These are phyloP conservation scores for Apodospora peruviana DNA, from an alignment of 495 filamentous ascomycete genomes.

Conservation along the genomic window DNA sequence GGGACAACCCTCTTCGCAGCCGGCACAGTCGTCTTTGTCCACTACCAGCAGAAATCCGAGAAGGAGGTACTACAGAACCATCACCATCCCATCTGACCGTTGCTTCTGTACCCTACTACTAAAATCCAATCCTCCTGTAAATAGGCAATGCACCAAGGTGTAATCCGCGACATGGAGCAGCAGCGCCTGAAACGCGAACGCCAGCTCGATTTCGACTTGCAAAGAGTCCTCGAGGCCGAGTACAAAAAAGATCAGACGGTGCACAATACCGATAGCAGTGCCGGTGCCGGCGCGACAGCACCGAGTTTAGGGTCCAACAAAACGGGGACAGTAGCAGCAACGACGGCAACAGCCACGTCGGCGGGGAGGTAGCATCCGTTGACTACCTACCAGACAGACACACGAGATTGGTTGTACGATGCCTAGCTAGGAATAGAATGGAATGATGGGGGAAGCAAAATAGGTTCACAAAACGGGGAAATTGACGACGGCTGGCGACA, in stretches of 20 bases:
- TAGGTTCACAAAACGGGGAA: too few relatives aligned
- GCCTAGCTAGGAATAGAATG: not conserved
- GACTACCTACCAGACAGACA: too few relatives aligned
- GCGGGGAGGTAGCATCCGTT: conserved; percentile 10
- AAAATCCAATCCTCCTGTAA: not conserved
- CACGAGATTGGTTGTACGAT: too few relatives aligned
- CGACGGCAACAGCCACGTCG: not conserved
- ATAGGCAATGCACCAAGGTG: conserved; percentile 93
- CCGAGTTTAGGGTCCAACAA: not conserved
- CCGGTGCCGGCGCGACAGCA: not conserved
- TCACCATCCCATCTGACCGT: not conserved
- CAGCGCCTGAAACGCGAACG: conserved; percentile 82
- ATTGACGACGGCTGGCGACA: too few relatives aligned
- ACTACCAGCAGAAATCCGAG: conserved; percentile 80
- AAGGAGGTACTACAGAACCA: conserved; percentile 57
- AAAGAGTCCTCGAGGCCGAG: conserved; percentile 77
- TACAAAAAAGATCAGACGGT: conserved; percentile 78
- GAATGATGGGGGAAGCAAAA: too few relatives aligned
- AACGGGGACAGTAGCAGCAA: not conserved
- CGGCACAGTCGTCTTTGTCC: conserved; percentile 77
- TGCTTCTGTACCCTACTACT: not conserved
- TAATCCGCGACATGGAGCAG: conserved; percentile 91
- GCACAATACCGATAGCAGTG: conserved; percentile 23
- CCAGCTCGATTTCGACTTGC: conserved; percentile 89
- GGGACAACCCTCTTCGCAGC: conserved; percentile 70